Evolutionary conservation across 257 asterid genomes (phyloP).

Genomic region (Ilex aquifolium): DNA sequence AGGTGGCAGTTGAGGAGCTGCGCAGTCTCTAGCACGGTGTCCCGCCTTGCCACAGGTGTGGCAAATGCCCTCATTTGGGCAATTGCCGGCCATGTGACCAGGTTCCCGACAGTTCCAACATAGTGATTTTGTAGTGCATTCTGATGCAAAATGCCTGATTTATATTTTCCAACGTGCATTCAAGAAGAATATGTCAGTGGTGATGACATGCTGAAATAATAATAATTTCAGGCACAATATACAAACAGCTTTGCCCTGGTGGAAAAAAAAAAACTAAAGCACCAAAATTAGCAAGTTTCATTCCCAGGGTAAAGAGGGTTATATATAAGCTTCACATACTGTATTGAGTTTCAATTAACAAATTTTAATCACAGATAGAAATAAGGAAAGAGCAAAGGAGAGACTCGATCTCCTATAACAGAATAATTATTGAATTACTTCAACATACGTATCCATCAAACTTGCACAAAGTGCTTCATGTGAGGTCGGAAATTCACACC

Average conservation of each 20-base stretch:
- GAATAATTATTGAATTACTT: background rate
- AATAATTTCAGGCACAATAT: too few species aligned
- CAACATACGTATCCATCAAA: background rate
- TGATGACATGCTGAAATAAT: too few species aligned
- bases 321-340: background rate
- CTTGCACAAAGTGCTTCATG: background rate
- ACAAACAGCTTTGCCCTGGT: too few species aligned
- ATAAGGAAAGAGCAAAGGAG: too few species aligned
- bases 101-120: constrained; percentile 90
- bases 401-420: too few species aligned
- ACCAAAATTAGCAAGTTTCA: too few species aligned
- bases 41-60: constrained; percentile 85
- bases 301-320: background rate
- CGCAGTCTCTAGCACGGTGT: constrained; percentile 71
- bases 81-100: constrained; percentile 73
- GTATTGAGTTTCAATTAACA: background rate
- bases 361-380: too few species aligned
- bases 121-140: constrained; percentile 65
- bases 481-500: too few species aligned
- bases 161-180: too few species aligned
- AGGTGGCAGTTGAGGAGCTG: constrained; percentile 46
- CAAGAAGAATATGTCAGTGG: too few species aligned
- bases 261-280: background rate
- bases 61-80: constrained; percentile 79
- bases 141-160: constrained; percentile 64